Percentiles rank a stretch among this genome's conserved stretches.
Conservation (phyloP, 805 yeast genomes). For the Tanozyma kutaoensis region DNA sequence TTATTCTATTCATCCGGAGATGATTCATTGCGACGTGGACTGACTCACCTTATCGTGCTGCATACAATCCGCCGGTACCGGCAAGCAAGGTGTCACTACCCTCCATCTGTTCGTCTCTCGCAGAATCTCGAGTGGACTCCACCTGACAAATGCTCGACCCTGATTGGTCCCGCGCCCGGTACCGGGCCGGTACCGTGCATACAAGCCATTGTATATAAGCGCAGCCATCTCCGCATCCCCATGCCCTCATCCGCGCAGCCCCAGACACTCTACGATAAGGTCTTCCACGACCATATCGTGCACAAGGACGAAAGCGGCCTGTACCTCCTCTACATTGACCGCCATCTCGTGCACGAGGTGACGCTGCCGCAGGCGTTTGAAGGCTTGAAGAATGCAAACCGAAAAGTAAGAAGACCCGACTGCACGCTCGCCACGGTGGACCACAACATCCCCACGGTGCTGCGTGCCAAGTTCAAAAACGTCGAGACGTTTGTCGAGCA, state of each 20-base stretch:
- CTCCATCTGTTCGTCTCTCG: too few species aligned
- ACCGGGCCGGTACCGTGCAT: too few species aligned
- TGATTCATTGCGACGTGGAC: too few species aligned
- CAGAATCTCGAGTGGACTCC: too few species aligned
- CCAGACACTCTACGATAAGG: constrained; percentile 84
- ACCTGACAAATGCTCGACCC: too few species aligned
- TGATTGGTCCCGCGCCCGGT: too few species aligned
- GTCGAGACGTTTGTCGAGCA: constrained; percentile 75
- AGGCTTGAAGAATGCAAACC: constrained; percentile 78
- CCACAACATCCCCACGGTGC: constrained; percentile 91
- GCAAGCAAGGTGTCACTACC: too few species aligned
- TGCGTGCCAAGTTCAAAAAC: constrained; percentile 66
- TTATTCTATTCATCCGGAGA: too few species aligned
- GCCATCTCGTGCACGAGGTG: constrained; percentile 96
- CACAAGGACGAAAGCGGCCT: constrained; percentile 84
- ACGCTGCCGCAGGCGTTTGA: constrained; percentile 99
- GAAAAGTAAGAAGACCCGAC: constrained; percentile 82
- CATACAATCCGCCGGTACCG: too few species aligned
- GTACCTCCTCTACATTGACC: constrained; percentile 78
- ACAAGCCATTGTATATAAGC: too few species aligned
- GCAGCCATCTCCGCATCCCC: not conserved
- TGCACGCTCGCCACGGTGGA: constrained; percentile 93
- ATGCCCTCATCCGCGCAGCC: constrained; percentile 5
- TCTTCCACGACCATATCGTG: constrained; percentile 88
- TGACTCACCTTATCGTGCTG: too few species aligned